Conservation (phyloP, 768 basidiomycete genomes). For the Lactarius deliciosus region DNA sequence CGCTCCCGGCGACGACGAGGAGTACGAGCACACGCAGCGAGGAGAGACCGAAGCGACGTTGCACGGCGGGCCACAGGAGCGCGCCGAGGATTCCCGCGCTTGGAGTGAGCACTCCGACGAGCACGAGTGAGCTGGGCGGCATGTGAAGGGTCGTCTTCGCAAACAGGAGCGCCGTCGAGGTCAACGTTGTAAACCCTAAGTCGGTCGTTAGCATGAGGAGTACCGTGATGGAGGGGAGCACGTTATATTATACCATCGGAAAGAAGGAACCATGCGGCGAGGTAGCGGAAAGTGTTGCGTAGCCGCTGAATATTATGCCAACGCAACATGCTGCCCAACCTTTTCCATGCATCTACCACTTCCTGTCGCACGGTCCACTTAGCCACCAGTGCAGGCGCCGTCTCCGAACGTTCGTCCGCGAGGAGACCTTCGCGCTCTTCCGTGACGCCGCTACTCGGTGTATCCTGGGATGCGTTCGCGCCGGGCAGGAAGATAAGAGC, state of each 20-base stretch:
- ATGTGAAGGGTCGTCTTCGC: constrained; percentile 87
- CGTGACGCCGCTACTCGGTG: constrained; percentile 8
- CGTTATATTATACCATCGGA: constrained; percentile 70
- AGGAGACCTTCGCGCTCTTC: constrained; percentile 28
- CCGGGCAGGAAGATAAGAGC: constrained; percentile 73
- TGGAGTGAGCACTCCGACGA: constrained; percentile 80
- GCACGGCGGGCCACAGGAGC: constrained; percentile 74
- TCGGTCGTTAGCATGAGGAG: background rate
- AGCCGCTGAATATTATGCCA: constrained; percentile 72
- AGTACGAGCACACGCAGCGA: constrained; percentile 66
- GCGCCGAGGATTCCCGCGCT: constrained; percentile 80
- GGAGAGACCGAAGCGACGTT: constrained; percentile 60
- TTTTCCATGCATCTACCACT: constrained; percentile 68
- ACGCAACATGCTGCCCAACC: constrained; percentile 71
- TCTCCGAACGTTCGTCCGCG: constrained; percentile 7
- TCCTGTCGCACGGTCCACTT: constrained; percentile 52
- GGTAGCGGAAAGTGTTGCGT: constrained; percentile 83
- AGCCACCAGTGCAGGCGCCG: background rate
- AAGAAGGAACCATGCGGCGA: constrained; percentile 92
- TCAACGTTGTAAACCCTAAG: constrained; percentile 87
- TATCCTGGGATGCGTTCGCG: constrained; percentile 29
- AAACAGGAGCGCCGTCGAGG: constrained; percentile 88
- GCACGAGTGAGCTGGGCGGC: constrained; percentile 70
- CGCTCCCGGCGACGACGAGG: constrained; percentile 63
- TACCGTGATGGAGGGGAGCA: background rate